Conservation (phyloP, 1,284 basidiomycete genomes). For the Cutaneotrichosporon mucoides region DNA sequence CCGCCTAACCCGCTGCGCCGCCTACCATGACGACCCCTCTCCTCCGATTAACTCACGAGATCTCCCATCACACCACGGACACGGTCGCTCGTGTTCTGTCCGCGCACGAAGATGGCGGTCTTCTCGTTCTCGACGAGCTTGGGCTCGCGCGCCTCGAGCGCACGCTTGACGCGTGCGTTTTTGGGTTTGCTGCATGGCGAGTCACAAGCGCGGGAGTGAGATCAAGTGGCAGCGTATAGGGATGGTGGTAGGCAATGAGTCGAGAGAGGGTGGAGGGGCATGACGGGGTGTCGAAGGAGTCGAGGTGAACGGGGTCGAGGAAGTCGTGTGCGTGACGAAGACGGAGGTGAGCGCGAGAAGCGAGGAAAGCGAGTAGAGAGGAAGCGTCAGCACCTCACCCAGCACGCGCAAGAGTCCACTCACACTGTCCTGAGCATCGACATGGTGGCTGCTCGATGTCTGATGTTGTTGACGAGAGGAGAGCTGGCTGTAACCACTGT, state of each 20-base stretch:
- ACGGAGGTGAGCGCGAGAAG: neutral
- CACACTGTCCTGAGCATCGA: slow-evolving; percentile 48
- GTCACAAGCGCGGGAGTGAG: too few species aligned
- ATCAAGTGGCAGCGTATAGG: too few species aligned
- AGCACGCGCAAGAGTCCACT: slow-evolving; percentile 8
- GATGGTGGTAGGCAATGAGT: too few species aligned
- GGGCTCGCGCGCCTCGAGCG: slow-evolving; percentile 76
- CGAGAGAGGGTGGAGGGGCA: too few species aligned
- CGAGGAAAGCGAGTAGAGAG: neutral
- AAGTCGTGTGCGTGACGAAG: too few species aligned
- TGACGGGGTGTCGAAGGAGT: too few species aligned
- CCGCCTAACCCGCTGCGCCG: too few species aligned
- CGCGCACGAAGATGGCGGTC: slow-evolving; percentile 83
- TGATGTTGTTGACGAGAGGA: too few species aligned
- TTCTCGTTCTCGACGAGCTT: slow-evolving; percentile 83
- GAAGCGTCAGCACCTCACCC: neutral
- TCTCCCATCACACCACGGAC: slow-evolving; percentile 82
- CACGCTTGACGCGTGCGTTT: slow-evolving; percentile 96
- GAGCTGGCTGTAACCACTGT: too few species aligned
- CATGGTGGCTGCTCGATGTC: slow-evolving; percentile 26
- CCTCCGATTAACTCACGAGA: slow-evolving; percentile 57
- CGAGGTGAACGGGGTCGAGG: too few species aligned
- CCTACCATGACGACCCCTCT: too few species aligned
- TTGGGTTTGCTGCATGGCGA: slow-evolving; percentile 71
- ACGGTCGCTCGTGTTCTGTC: slow-evolving; percentile 76